Evolutionary conservation across 257 asterid genomes (phyloP).

Genomic region (Nicotiana otophora): DNA sequence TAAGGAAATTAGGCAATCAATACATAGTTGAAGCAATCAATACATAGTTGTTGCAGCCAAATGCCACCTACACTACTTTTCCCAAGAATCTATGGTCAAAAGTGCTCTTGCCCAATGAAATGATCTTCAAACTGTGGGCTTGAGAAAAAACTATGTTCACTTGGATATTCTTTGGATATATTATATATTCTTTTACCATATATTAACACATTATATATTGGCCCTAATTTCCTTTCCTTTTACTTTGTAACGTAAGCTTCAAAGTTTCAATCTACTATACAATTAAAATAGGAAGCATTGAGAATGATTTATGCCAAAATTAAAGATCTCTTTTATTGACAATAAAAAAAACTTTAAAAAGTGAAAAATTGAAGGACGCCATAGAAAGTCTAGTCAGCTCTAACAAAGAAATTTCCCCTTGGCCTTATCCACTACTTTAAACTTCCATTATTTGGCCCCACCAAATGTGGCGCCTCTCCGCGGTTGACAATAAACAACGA

Average conservation of each 20-base stretch:
- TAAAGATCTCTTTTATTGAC: too few relatives aligned
- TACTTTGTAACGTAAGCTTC: too few relatives aligned
- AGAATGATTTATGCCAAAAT: too few relatives aligned
- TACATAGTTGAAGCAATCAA: background rate
- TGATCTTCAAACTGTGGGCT: background rate
- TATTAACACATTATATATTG: background rate
- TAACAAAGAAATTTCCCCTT: too few relatives aligned
- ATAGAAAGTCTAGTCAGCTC: too few relatives aligned
- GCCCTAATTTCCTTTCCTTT: background rate
- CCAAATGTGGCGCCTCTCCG: background rate
- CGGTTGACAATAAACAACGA: too few relatives aligned
- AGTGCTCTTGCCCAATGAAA: background rate
- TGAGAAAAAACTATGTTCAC: background rate
- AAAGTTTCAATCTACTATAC: too few relatives aligned
- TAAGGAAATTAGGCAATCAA: background rate
- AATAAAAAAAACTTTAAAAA: too few relatives aligned
- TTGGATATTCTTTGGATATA: background rate
- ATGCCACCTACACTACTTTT: background rate
- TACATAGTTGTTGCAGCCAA: background rate
- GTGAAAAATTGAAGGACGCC: too few relatives aligned
- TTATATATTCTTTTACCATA: background rate
- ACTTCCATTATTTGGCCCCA: background rate
- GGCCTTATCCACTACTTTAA: background rate
- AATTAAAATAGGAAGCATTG: too few relatives aligned
- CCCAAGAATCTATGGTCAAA: background rate